Percentiles rank a stretch among this genome's conserved stretches.
Conservation (phyloP, 164 flowering plant species). For the Euptelea pleiosperma region DNA sequence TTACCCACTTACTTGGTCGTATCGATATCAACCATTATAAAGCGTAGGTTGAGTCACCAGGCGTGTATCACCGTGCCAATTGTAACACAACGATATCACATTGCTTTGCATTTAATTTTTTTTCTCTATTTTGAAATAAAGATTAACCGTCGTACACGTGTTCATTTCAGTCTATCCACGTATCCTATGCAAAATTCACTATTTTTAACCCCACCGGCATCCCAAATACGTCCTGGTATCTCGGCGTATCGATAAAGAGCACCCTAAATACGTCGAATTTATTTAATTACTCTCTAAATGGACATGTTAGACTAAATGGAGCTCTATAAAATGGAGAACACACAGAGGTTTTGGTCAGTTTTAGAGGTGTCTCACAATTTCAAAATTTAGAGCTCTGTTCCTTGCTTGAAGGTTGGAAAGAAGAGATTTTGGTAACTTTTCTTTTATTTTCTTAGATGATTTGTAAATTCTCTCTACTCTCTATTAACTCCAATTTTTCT, state of each 20-base stretch:
- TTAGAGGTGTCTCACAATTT: too few relatives aligned
- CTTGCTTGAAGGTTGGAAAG: neutral
- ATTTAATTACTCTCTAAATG: neutral
- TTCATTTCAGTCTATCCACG: neutral
- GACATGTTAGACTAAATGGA: neutral
- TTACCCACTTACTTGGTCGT: neutral
- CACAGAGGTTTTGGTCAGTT: neutral
- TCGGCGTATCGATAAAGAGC: neutral
- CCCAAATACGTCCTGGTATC: neutral
- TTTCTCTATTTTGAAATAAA: neutral
- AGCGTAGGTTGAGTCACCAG: neutral
- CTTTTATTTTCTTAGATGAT: too few relatives aligned
- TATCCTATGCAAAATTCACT: neutral
- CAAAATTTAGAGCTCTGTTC: too few relatives aligned
- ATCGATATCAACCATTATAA: neutral
- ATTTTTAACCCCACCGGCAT: neutral
- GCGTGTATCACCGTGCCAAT: neutral
- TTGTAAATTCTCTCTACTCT: neutral
- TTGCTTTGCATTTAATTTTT: too few relatives aligned
- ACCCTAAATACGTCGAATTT: neutral
- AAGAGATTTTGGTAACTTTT: neutral
- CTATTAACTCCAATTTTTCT: neutral
- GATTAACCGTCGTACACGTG: constrained; percentile 7
- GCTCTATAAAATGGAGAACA: neutral
- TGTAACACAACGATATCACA: neutral